Evolutionary conservation across 2,329 filamentous ascomycete species (phyloP).

Genomic region (Zasmidium angulare): DNA sequence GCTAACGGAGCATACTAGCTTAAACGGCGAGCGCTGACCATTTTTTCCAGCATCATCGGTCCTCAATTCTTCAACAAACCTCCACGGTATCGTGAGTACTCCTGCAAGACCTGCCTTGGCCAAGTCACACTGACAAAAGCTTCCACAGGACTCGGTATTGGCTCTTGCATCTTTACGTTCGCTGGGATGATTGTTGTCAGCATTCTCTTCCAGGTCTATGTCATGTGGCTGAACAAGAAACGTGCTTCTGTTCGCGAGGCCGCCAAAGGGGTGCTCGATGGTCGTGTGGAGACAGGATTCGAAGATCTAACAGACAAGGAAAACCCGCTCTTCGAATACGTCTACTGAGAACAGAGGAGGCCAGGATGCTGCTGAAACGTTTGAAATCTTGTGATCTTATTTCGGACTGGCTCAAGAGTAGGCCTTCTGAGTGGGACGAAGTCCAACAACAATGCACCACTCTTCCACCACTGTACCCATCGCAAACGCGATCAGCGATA

Average conservation of each 20-base stretch:
- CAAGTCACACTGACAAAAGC: not conserved
- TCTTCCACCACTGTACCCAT: too few relatives aligned
- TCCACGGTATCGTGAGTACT: not conserved
- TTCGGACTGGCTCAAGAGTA: too few relatives aligned
- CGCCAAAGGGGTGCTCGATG: not conserved
- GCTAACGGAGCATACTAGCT: not conserved
- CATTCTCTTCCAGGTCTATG: not conserved
- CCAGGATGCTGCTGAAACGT: too few relatives aligned
- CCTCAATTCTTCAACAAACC: not conserved
- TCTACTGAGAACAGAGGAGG: not conserved
- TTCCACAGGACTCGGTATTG: not conserved
- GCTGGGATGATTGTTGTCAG: not conserved
- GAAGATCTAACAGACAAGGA: not conserved
- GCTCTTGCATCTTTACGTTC: not conserved
- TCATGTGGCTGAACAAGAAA: not conserved
- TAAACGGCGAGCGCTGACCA: not conserved
- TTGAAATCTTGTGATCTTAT: too few relatives aligned
- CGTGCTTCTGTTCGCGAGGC: not conserved
- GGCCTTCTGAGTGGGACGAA: too few relatives aligned
- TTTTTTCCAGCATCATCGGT: not conserved
- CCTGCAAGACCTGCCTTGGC: too few relatives aligned
- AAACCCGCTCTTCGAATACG: not conserved
- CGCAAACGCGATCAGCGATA: not conserved
- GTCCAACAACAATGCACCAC: too few relatives aligned
- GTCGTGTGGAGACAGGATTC: not conserved